A percentile compares a stretch with the other conserved stretches of the same genome.
Evolutionary conservation across 192 early-diverging fungal species (phyloP).

Genomic region (Coemansia biformis): DNA sequence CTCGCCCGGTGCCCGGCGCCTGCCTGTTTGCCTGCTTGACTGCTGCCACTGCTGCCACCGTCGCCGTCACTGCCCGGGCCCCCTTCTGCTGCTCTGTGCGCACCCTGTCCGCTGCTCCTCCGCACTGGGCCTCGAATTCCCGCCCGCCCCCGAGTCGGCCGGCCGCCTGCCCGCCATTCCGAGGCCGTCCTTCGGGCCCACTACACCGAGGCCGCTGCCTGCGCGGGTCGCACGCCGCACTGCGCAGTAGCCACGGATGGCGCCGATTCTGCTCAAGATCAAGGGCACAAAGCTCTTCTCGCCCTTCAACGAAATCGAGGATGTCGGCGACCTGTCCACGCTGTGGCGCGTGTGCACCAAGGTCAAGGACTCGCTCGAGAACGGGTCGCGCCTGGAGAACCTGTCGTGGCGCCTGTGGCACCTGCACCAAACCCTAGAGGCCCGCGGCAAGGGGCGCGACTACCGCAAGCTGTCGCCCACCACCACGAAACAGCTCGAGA

Average conservation of each 20-base stretch:
- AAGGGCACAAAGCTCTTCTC: constrained; percentile 72
- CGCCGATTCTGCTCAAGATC: constrained; percentile 64
- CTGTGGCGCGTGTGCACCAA: constrained; percentile 82
- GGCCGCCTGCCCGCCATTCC: too few relatives aligned
- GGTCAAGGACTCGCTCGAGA: constrained; percentile 77
- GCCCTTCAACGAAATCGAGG: constrained; percentile 65
- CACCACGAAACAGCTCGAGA: constrained; percentile 57
- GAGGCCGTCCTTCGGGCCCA: too few relatives aligned
- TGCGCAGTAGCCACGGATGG: constrained; percentile 37
- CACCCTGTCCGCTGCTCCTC: too few relatives aligned
- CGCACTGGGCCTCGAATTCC: too few relatives aligned
- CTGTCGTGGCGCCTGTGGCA: constrained; percentile 85
- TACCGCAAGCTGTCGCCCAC: constrained; percentile 55
- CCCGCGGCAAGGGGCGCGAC: constrained; percentile 48
- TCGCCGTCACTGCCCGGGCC: too few relatives aligned
- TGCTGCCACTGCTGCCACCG: too few relatives aligned
- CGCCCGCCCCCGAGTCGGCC: too few relatives aligned
- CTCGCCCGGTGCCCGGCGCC: too few relatives aligned
- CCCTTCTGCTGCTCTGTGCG: too few relatives aligned
- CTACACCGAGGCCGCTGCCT: too few relatives aligned
- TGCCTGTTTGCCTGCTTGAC: too few relatives aligned
- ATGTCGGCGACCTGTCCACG: constrained; percentile 67
- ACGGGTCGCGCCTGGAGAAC: constrained; percentile 76
- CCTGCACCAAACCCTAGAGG: constrained; percentile 62
- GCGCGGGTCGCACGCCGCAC: neutral